Conservation (phyloP, 2,329 filamentous ascomycete species). For the Aspergillus aculeatus region DNA sequence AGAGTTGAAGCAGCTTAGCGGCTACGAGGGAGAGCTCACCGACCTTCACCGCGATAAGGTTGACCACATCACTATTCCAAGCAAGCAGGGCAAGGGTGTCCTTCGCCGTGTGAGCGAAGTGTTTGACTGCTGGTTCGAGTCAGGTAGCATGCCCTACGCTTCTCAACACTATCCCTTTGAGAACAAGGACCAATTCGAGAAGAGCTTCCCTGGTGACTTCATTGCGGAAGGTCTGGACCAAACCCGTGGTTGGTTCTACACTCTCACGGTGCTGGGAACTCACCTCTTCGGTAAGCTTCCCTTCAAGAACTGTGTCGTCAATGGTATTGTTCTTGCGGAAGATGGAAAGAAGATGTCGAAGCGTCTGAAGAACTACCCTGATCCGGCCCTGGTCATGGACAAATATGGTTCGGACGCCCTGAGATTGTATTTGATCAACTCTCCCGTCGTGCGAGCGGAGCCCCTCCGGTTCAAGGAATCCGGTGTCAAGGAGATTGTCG, state of each 20-base stretch:
- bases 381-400: conserved; percentile 77
- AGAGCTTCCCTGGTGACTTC: conserved; percentile 86
- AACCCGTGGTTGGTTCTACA: conserved; percentile 97
- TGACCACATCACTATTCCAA: conserved; percentile 91
- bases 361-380: conserved; percentile 92
- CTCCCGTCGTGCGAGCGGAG: conserved; percentile 88
- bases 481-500: conserved; percentile 92
- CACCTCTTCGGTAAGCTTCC: conserved; percentile 81
- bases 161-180: conserved; percentile 91
- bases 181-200: conserved; percentile 76
- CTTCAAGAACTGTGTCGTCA: conserved; percentile 96
- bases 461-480: conserved; percentile 86
- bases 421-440: conserved; percentile 94
- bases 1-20: conserved; percentile 81
- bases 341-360: conserved; percentile 99
- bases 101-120: conserved; percentile 81
- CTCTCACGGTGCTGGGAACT: conserved; percentile 80
- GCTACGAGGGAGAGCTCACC: conserved; percentile 76
- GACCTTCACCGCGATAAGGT: conserved; percentile 93
- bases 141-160: conserved; percentile 91
- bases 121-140: conserved; percentile 97
- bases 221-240: conserved; percentile 92
- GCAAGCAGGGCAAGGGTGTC: conserved; percentile 80
- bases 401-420: conserved; percentile 91
- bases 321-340: conserved; percentile 88